Percentiles rank a stretch among this genome's conserved stretches.
These are phyloP conservation scores for Rhizopogon vesiculosus DNA, from an alignment of 768 basidiomycete species.

Conservation along the genomic window DNA sequence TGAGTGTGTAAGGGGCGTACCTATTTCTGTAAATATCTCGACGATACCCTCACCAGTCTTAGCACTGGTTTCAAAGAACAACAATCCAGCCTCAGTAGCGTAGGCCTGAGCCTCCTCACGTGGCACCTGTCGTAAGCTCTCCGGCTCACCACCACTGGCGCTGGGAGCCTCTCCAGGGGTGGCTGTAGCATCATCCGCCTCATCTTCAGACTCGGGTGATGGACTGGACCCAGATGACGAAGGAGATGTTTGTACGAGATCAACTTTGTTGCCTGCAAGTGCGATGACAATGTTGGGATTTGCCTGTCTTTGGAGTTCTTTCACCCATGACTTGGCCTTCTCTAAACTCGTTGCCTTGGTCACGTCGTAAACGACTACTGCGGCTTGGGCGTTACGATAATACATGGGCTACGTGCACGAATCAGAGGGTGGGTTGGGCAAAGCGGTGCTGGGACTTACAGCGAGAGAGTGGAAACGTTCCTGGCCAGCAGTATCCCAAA, in stretches of 20 bases:
- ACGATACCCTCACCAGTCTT: constrained; percentile 96
- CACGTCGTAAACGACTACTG: constrained; percentile 97
- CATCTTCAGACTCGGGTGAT: constrained; percentile 74
- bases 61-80: constrained; percentile 98
- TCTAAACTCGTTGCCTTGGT: constrained; percentile 95
- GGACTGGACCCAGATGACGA: constrained; percentile 44
- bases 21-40: constrained; percentile 98
- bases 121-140: constrained; percentile 84
- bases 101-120: constrained; percentile 96
- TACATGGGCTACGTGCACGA: constrained; percentile 78
- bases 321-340: constrained; percentile 99
- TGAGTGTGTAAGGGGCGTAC: constrained; percentile 38
- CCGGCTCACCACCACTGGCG: constrained; percentile 49
- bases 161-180: constrained; percentile 69
- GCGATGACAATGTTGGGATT: constrained; percentile 99
- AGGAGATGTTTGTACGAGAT: constrained; percentile 71
- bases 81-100: constrained; percentile 86
- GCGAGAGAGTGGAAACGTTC: constrained; percentile 98
- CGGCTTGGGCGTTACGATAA: constrained; percentile 96
- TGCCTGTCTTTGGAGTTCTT: constrained; percentile 97
- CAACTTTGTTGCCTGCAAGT: constrained; percentile 95
- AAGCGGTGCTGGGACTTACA: constrained; percentile 40
- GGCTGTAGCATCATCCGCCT: constrained; percentile 88
- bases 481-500: constrained; percentile 95
- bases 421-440: constrained; percentile 3